phyloP scores from a whole-genome alignment of 1,284 basidiomycete genomes.

The Tausonia pullulans region DNA sequence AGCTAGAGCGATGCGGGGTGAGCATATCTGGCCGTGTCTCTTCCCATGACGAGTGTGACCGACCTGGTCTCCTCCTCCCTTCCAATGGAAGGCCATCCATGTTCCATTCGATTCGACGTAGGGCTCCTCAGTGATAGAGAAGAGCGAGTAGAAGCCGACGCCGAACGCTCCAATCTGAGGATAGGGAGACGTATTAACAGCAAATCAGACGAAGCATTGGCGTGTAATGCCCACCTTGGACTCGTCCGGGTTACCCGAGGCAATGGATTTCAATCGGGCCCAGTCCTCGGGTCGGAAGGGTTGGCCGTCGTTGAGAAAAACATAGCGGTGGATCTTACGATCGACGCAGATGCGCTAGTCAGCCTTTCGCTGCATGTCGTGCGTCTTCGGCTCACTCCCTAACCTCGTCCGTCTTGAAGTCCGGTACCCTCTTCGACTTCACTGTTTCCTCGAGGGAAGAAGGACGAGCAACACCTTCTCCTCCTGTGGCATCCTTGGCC shows the following conservation, averaged over 20 bases:
- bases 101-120: slow-evolving; percentile 75
- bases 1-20: slow-evolving; percentile 38
- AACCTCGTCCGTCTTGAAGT: slow-evolving; percentile 48
- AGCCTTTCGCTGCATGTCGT: no score
- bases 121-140: slow-evolving; percentile 34
- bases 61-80: slow-evolving; percentile 63
- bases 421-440: slow-evolving; percentile 32
- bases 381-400: no score
- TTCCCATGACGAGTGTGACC: slow-evolving; percentile 12
- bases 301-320: slow-evolving; percentile 10
- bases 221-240: slow-evolving; percentile 38
- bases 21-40: background rate
- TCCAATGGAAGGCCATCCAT: slow-evolving; percentile 98
- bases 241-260: slow-evolving; percentile 42
- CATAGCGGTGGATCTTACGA: slow-evolving; percentile 6
- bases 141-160: slow-evolving; percentile 37
- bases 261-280: slow-evolving; percentile 73
- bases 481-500: slow-evolving; percentile 29
- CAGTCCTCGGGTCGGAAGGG: slow-evolving; percentile 52
- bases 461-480: slow-evolving; percentile 24
- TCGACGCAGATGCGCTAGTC: background rate
- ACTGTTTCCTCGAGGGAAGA: slow-evolving; percentile 21
- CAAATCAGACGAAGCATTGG: slow-evolving; percentile 20
- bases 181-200: background rate
- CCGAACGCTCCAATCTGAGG: slow-evolving; percentile 27